Conservation (phyloP, 2,329 filamentous ascomycete species). For the Claviceps maximensis region DNA sequence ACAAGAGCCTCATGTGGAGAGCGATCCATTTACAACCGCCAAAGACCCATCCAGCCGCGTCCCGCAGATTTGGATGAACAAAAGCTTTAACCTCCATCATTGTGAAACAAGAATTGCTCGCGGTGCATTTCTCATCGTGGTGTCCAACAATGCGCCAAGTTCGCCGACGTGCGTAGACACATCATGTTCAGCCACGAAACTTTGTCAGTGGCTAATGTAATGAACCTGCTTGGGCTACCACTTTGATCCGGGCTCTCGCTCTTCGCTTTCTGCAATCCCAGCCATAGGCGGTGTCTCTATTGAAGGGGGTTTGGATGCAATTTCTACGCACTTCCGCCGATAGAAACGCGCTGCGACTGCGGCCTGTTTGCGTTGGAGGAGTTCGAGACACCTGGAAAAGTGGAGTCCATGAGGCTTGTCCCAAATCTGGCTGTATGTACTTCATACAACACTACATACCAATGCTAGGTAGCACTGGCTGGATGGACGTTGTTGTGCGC, state of each 20-base stretch:
- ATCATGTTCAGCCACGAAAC: slow-evolving; percentile 1
- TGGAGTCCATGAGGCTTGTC: not conserved
- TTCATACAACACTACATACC: too few species aligned
- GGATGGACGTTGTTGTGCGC: not conserved
- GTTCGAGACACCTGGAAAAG: not conserved
- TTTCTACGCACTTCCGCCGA: not conserved
- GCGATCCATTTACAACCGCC: slow-evolving; percentile 9
- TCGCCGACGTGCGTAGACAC: not conserved
- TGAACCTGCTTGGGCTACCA: too few species aligned
- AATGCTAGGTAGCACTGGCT: too few species aligned
- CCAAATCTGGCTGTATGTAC: not conserved
- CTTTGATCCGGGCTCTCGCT: not conserved
- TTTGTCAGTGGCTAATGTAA: not conserved
- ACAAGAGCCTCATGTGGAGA: slow-evolving; percentile 12
- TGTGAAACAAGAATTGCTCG: not conserved
- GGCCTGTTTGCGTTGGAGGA: not conserved
- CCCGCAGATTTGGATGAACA: slow-evolving; percentile 5
- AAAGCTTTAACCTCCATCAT: slow-evolving; percentile 5
- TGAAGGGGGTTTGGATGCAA: not conserved
- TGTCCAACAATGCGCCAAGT: not conserved
- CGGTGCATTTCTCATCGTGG: not conserved
- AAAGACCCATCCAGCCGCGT: slow-evolving; percentile 6
- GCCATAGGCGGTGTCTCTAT: not conserved
- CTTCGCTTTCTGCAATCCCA: not conserved
- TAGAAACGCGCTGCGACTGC: not conserved